Evolutionary conservation across 345 rosid genomes (phyloP), one percentile per base, ranked within the genome.

Genomic region (Ceriops zippeliana): DNA sequence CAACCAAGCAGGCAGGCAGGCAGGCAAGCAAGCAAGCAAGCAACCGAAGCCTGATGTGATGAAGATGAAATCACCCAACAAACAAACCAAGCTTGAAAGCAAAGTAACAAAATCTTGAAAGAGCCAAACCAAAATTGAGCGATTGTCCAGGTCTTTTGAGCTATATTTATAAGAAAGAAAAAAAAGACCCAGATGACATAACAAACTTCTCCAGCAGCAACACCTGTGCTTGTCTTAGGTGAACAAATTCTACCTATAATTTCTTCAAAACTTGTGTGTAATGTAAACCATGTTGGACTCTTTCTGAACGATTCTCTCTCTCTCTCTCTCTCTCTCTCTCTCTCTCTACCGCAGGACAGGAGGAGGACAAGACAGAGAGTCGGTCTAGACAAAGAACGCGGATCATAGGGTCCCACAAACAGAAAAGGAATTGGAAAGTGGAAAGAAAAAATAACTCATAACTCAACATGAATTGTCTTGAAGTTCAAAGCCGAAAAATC

Each of bases 371-470:
- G 47, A 17, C 26, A 68, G 35, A 5, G 1, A 22, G 38, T 63
- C 63, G 49, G 66, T 61, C 67, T 68, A 54, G 46, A 26, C 68
- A 6, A 69, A 54, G 65, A 42, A 81, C 87, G 79, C 87, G 84
- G 86, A 74, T 70, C 73, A 79, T 78, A 85, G 86, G 83, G 77
- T 63, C 88, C 61, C 51, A 76, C 65, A 62, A 76, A 71, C 2
- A 1, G 72, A 22, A 26, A 52, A 3, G 46, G 26, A 31, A 10
- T 10, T 21, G 30, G 2, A 63, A 52, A 35, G 8, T 20, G 66
- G 53, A 31, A 47, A 22, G 30, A 53, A 31, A 47, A 26, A 7
- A 22, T 35, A 54, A 28, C 35, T 2, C 15, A 34, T 13, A 24
- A 24, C 26, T 24, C 26, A 24, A 24, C 7, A 30, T 7, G 1